These are phyloP conservation scores for Tulasnella sp. DNA, from an alignment of 768 basidiomycete species.

Conservation along the genomic window DNA sequence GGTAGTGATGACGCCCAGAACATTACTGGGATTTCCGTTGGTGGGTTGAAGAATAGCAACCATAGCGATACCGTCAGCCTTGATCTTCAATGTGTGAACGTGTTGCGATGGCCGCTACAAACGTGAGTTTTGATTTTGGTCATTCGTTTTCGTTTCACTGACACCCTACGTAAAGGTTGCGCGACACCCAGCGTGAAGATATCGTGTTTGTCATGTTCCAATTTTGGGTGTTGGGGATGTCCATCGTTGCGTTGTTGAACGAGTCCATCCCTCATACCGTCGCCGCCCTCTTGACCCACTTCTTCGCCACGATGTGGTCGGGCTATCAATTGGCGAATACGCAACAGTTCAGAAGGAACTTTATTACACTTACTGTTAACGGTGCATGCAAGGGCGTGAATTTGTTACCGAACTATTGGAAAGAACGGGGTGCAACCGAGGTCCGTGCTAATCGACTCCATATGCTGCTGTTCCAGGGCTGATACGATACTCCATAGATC, in stretches of 20 bases:
- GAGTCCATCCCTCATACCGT: constrained; percentile 71
- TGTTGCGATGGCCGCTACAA: constrained; percentile 58
- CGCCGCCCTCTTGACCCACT: constrained; percentile 59
- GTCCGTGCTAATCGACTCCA: background rate
- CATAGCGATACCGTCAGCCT: constrained; percentile 27
- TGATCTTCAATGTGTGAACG: constrained; percentile 39
- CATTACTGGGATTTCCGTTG: too few relatives aligned
- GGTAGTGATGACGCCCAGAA: too few relatives aligned
- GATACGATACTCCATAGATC: constrained; percentile 24
- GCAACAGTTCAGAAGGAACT: constrained; percentile 41
- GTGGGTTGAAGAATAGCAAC: too few relatives aligned
- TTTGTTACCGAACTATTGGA: constrained; percentile 56
- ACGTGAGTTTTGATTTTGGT: constrained; percentile 35
- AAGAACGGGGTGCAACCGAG: constrained; percentile 44
- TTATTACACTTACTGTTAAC: constrained; percentile 43
- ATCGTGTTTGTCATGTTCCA: constrained; percentile 67
- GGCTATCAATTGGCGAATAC: constrained; percentile 51
- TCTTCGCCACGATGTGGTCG: constrained; percentile 62
- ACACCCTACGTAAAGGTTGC: constrained; percentile 34
- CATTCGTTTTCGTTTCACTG: background rate
- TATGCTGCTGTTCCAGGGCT: background rate
- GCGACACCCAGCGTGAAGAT: constrained; percentile 65
- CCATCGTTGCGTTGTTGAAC: constrained; percentile 52
- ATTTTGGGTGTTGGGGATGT: constrained; percentile 70
- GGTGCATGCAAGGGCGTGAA: constrained; percentile 49